Conservation (phyloP, 495 filamentous ascomycete genomes). For the Xylaria nigripes region DNA sequence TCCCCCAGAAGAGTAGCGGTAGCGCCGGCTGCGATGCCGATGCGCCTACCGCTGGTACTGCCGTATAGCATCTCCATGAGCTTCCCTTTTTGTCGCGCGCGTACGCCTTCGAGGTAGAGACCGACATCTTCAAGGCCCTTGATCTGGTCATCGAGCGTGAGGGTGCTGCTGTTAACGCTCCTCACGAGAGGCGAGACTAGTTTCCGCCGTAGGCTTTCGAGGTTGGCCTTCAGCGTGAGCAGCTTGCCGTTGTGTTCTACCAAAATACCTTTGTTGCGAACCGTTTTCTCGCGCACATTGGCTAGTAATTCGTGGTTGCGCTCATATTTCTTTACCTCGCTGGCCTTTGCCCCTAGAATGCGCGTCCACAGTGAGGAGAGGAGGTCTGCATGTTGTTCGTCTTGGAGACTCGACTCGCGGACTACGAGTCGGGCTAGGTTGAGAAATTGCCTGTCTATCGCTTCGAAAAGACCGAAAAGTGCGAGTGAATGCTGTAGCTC, state of each 20-base stretch:
- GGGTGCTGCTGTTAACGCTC: slow-evolving; percentile 53
- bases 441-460: slow-evolving; percentile 78
- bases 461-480: slow-evolving; percentile 76
- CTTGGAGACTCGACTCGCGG: slow-evolving; percentile 71
- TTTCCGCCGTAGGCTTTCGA: slow-evolving; percentile 69
- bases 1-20: slow-evolving; percentile 4
- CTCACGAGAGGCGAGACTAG: slow-evolving; percentile 75
- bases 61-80: slow-evolving; percentile 56
- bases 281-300: slow-evolving; percentile 70
- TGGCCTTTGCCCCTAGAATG: slow-evolving; percentile 63
- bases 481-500: slow-evolving; percentile 68
- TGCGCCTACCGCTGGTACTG: not conserved
- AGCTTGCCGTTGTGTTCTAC: slow-evolving; percentile 77
- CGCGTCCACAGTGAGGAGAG: slow-evolving; percentile 79
- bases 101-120: slow-evolving; percentile 59
- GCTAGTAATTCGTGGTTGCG: slow-evolving; percentile 69
- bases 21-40: slow-evolving; percentile 1
- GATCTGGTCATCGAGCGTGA: slow-evolving; percentile 78
- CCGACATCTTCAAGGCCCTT: slow-evolving; percentile 70
- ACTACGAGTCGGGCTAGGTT: slow-evolving; percentile 81
- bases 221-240: slow-evolving; percentile 65
- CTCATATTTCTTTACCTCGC: slow-evolving; percentile 74
- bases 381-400: slow-evolving; percentile 67
- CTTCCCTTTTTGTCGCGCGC: slow-evolving; percentile 72
- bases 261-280: slow-evolving; percentile 75